Conservation (phyloP, 2,329 filamentous ascomycete species). For the Hypocreales sp. region DNA sequence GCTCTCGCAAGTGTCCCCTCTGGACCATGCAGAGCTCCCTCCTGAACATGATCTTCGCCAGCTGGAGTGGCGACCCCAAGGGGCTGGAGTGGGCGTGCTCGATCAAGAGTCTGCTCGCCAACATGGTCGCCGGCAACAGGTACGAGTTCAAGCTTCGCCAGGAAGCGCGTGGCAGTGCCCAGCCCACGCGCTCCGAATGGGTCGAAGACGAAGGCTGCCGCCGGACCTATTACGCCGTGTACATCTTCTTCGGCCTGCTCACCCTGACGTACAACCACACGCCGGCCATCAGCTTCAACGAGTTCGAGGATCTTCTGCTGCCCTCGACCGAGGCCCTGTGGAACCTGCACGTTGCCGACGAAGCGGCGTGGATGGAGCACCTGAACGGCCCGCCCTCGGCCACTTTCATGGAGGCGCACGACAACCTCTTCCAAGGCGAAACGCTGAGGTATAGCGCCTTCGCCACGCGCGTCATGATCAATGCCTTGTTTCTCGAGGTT, state of each 20-base stretch:
- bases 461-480: slow-evolving; percentile 96
- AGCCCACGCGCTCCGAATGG: slow-evolving; percentile 78
- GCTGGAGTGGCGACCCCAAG: slow-evolving; percentile 97
- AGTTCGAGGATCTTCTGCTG: slow-evolving; percentile 84
- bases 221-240: slow-evolving; percentile 94
- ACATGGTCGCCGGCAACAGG: slow-evolving; percentile 95
- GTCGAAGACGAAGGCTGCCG: slow-evolving; percentile 93
- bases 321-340: slow-evolving; percentile 89
- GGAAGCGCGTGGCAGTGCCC: slow-evolving; percentile 64
- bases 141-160: slow-evolving; percentile 91
- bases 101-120: slow-evolving; percentile 93
- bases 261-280: slow-evolving; percentile 97
- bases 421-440: slow-evolving; percentile 90
- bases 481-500: slow-evolving; percentile 91
- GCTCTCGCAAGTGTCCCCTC: slow-evolving; percentile 88
- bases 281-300: slow-evolving; percentile 93
- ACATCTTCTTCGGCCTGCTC: slow-evolving; percentile 94
- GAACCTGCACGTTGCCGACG: slow-evolving; percentile 71
- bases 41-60: slow-evolving; percentile 97
- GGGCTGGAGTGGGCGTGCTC: slow-evolving; percentile 97
- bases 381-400: slow-evolving; percentile 55
- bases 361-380: slow-evolving; percentile 70
- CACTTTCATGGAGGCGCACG: slow-evolving; percentile 87
- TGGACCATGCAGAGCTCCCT: slow-evolving; percentile 98
- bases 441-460: slow-evolving; percentile 87